Conservation (phyloP, 23 red algal genomes). For the Chondrus crispus region DNA sequence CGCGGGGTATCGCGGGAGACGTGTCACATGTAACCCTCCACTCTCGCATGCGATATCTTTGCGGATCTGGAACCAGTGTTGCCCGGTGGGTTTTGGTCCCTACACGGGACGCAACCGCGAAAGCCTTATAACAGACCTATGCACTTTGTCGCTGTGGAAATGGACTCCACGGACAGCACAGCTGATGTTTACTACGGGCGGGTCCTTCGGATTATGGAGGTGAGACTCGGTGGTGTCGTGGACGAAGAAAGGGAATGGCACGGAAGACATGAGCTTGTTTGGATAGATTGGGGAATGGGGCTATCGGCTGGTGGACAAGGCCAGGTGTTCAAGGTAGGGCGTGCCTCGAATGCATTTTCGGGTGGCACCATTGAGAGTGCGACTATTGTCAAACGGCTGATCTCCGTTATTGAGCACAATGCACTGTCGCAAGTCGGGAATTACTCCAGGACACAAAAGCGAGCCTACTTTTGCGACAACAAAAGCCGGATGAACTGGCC, state of each 20-base stretch:
- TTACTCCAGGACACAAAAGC: too few relatives aligned
- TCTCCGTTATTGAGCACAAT: background rate
- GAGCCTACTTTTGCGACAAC: too few relatives aligned
- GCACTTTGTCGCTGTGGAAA: background rate
- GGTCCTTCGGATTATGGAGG: background rate
- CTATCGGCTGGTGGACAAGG: background rate
- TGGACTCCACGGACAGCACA: background rate
- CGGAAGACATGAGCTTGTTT: background rate
- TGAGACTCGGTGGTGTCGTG: background rate
- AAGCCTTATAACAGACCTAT: background rate
- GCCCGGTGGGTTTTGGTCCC: background rate
- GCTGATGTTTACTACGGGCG: background rate
- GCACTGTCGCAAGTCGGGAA: too few relatives aligned
- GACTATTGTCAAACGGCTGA: background rate
- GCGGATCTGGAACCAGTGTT: background rate
- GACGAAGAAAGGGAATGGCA: background rate
- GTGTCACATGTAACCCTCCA: background rate
- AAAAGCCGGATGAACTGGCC: too few relatives aligned
- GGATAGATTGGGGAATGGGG: background rate
- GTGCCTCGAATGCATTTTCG: background rate
- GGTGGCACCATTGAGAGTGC: background rate
- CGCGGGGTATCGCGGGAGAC: background rate
- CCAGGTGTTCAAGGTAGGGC: background rate
- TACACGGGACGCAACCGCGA: background rate
- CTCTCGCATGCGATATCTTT: background rate